Conservation (phyloP, 2,329 filamentous ascomycete species). For the Westerdykella ornata region DNA sequence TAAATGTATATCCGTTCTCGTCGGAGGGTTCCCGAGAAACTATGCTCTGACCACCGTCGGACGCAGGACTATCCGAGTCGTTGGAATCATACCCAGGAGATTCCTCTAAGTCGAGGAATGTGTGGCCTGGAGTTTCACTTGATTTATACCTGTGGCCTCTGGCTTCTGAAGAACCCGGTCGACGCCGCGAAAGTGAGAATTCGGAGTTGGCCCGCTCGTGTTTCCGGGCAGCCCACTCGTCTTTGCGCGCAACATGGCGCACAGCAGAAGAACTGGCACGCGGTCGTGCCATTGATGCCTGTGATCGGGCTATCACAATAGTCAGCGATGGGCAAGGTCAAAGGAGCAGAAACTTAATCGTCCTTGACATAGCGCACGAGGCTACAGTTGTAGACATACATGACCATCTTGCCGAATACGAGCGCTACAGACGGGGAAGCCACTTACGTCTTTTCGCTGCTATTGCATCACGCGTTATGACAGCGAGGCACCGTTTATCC, state of each 20-base stretch:
- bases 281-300: slow-evolving; percentile 35
- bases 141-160: slow-evolving; percentile 33
- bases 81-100: slow-evolving; percentile 61
- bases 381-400: background rate
- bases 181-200: slow-evolving; percentile 34
- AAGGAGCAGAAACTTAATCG: background rate
- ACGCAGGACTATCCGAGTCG: slow-evolving; percentile 60
- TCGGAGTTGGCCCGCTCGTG: slow-evolving; percentile 46
- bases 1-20: slow-evolving; percentile 52
- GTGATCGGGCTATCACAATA: slow-evolving; percentile 21
- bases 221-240: slow-evolving; percentile 30
- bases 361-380: no score
- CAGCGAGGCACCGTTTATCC: slow-evolving; percentile 67
- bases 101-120: slow-evolving; percentile 63
- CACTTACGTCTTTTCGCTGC: slow-evolving; percentile 61
- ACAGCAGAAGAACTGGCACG: slow-evolving; percentile 43
- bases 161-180: slow-evolving; percentile 22
- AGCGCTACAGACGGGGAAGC: background rate
- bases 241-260: slow-evolving; percentile 36
- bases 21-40: slow-evolving; percentile 43
- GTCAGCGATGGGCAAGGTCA: slow-evolving; percentile 12
- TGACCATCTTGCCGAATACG: background rate
- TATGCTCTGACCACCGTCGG: slow-evolving; percentile 50
- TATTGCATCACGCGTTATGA: slow-evolving; percentile 67
- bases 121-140: slow-evolving; percentile 43